These are phyloP conservation scores for Mucor velutinosus DNA, from an alignment of 371 early-diverging fungal species.

Conservation along the genomic window DNA sequence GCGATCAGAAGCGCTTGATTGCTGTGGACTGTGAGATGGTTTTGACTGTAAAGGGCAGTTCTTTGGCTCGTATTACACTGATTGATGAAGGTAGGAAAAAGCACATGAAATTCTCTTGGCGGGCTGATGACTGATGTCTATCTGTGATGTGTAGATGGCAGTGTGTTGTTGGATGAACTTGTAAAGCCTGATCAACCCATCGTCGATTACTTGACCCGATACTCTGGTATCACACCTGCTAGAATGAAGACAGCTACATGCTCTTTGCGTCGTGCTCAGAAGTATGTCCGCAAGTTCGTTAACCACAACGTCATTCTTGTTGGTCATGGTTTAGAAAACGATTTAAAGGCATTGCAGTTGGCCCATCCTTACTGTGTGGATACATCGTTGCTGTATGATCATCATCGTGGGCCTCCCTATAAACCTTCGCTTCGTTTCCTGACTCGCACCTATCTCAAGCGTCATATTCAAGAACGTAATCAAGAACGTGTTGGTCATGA, in stretches of 20 bases:
- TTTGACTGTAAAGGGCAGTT: constrained; percentile 66
- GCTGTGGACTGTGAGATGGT: constrained; percentile 90
- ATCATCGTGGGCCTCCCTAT: constrained; percentile 61
- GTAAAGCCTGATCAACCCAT: constrained; percentile 70
- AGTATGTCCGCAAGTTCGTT: constrained; percentile 54
- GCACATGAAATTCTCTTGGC: not conserved
- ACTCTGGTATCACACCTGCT: constrained; percentile 72
- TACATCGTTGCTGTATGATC: constrained; percentile 69
- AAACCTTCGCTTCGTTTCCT: constrained; percentile 61
- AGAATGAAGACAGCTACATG: constrained; percentile 56
- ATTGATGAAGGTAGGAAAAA: constrained; percentile 47
- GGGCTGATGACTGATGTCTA: not conserved
- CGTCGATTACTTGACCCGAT: constrained; percentile 70
- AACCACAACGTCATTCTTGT: constrained; percentile 61
- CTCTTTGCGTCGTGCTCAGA: constrained; percentile 62
- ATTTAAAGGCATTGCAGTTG: constrained; percentile 45
- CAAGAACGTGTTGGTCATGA: constrained; percentile 67
- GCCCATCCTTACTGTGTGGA: constrained; percentile 73
- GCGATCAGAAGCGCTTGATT: constrained; percentile 38
- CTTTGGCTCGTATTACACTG: constrained; percentile 73
- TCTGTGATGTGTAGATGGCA: constrained; percentile 30
- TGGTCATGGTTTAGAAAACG: constrained; percentile 50
- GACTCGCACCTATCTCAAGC: constrained; percentile 56
- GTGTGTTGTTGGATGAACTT: constrained; percentile 68
- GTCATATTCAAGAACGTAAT: constrained; percentile 60